Evolutionary conservation across 768 basidiomycete genomes (phyloP).

Genomic region (Naganishia randhawae): DNA sequence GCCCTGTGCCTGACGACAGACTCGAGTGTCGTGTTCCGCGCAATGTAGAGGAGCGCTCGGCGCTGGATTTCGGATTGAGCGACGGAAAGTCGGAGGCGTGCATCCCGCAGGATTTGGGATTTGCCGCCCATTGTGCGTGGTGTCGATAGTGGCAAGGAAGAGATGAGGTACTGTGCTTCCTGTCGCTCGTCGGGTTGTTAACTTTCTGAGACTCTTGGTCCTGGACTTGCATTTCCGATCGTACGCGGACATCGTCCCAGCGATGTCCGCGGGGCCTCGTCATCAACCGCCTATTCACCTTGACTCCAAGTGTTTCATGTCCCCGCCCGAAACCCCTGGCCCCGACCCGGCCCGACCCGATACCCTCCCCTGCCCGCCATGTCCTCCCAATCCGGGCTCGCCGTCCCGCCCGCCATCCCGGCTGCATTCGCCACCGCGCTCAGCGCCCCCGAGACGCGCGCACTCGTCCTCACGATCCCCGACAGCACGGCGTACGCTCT

Average conservation of each 20-base stretch:
- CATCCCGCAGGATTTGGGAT: constrained; percentile 44
- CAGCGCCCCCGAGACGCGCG: constrained; percentile 25
- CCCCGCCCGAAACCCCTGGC: background rate
- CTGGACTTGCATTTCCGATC: too few relatives aligned
- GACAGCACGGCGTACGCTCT: background rate
- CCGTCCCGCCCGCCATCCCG: constrained; percentile 40
- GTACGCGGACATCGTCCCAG: too few relatives aligned
- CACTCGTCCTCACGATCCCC: constrained; percentile 36
- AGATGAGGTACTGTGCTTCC: too few relatives aligned
- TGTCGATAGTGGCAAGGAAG: too few relatives aligned
- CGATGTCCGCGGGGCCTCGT: too few relatives aligned
- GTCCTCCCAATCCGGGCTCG: constrained; percentile 50
- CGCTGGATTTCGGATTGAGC: constrained; percentile 69
- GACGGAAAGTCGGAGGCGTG: constrained; percentile 41
- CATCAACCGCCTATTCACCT: too few relatives aligned
- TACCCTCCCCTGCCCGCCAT: too few relatives aligned
- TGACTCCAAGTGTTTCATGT: background rate
- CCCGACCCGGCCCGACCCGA: too few relatives aligned
- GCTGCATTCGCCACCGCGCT: constrained; percentile 37
- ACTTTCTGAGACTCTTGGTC: too few relatives aligned
- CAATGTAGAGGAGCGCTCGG: constrained; percentile 86
- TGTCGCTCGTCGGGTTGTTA: too few relatives aligned
- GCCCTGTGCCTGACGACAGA: constrained; percentile 87
- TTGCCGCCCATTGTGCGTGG: constrained; percentile 33
- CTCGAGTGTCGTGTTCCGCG: constrained; percentile 83